Evolutionary conservation across 306 rosid species (phyloP), one percentile per base, ranked within the genome.

Genomic region (Trifolium repens): DNA sequence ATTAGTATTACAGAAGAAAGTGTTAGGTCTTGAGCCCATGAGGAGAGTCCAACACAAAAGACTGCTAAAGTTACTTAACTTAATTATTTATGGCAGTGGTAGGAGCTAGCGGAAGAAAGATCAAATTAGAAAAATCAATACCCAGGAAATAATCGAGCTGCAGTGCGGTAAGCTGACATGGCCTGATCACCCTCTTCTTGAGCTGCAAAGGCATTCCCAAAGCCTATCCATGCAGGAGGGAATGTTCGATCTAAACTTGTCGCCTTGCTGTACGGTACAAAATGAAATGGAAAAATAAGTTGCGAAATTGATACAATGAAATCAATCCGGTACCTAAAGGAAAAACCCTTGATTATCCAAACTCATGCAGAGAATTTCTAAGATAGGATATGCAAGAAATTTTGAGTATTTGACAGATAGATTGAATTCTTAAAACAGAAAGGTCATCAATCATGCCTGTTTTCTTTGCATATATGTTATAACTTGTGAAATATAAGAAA

Each of bases 81-180:
- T 42, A 61, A 37, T 19, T 68, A 39, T 24, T 59, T 62, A 46
- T 19, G 17, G n/a, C 17, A 16, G 42, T 24, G 44, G 8, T 32
- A 24, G 63, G 42, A 34, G 35, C 8, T 24, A 10, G 15, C n/a
- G 64, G 30, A 35, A 62, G 46, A 54, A 44, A 61, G 39, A 39
- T 65, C 55, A 49, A 27, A 53, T 8, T 27, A 44, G 13, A 63
- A 49, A 66, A 75, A 13, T 17, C 15, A 61, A 71, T 70, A 94
- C 99, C 99, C 99, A 1, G 99, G 99, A 86, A 92, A 94, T 82
- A 94, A 84, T 77, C 99, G 91, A 84, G 99, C 99, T 69, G 96
- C 99, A 15, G 97, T 94, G 73, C 96, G 93, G 85, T 94, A 94
- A 60, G 91, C 93, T 3, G 97, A 90, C 99, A 94, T 92, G 17